phyloP scores from a whole-genome alignment of 345 rosid species.

The Ricinus communis region DNA sequence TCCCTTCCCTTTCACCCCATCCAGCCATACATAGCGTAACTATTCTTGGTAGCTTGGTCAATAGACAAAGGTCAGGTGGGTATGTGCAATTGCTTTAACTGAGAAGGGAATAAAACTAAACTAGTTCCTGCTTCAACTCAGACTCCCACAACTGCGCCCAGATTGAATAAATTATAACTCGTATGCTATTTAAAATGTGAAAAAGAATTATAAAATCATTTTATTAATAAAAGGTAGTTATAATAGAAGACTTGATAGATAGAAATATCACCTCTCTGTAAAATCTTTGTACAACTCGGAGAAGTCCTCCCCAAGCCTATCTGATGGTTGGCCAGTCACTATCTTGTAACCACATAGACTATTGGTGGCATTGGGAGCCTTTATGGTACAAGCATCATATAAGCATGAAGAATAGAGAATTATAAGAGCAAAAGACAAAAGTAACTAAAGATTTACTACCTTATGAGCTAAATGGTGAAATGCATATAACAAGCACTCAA shows the following conservation, averaged over 20 bases:
- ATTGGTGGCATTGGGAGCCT: conserved; percentile 98
- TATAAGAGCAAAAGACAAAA: neutral
- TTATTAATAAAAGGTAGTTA: neutral
- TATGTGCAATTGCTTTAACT: neutral
- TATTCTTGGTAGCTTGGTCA: neutral
- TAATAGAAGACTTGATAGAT: neutral
- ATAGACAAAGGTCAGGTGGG: neutral
- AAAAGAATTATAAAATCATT: neutral
- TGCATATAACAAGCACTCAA: conserved; percentile 84
- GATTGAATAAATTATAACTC: neutral
- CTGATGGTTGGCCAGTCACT: conserved; percentile 98
- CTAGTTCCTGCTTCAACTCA: neutral
- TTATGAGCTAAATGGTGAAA: conserved; percentile 93
- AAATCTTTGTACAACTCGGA: conserved; percentile 82
- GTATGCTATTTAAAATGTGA: neutral
- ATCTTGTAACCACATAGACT: conserved; percentile 94
- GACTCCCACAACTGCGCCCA: neutral
- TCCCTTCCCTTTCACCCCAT: neutral
- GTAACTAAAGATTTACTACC: conserved; percentile 42
- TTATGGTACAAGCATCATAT: conserved; percentile 29
- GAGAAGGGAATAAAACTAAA: neutral
- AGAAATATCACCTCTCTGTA: conserved; percentile 61
- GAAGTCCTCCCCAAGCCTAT: conserved; percentile 96
- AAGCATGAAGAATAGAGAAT: conserved; percentile 12
- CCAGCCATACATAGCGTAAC: neutral